Conservation (phyloP, 2,329 filamentous ascomycete genomes). For the Stagonosporopsis vannaccii region DNA sequence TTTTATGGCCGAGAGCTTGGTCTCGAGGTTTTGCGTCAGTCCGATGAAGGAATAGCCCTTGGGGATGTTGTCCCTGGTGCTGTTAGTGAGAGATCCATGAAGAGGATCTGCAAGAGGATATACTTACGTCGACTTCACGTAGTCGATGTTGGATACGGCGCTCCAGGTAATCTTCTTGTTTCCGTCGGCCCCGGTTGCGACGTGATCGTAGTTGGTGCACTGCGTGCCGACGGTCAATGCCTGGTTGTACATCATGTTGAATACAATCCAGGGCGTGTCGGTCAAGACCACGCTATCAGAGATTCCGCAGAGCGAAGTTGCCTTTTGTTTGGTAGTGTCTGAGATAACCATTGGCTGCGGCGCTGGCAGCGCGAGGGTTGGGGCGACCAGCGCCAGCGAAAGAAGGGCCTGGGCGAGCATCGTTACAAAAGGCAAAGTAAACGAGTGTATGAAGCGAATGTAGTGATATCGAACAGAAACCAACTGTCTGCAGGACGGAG, state of each 20-base stretch:
- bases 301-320: constrained; percentile 24
- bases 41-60: constrained; percentile 58
- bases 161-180: constrained; percentile 50
- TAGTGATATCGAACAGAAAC: background rate
- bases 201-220: constrained; percentile 51
- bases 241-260: constrained; percentile 56
- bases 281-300: constrained; percentile 41
- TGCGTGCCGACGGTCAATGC: constrained; percentile 49
- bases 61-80: constrained; percentile 47
- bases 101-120: background rate
- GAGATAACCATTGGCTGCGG: constrained; percentile 25
- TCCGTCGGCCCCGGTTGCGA: constrained; percentile 38
- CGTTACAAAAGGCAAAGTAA: background rate
- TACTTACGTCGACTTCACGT: constrained; percentile 31
- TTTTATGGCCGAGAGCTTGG: constrained; percentile 47
- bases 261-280: constrained; percentile 55
- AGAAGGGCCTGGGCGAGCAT: constrained; percentile 16
- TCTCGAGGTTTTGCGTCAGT: constrained; percentile 54
- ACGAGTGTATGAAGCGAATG: constrained; percentile 5
- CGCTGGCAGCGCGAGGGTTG: constrained; percentile 15
- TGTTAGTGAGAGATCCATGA: background rate
- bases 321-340: constrained; percentile 22
- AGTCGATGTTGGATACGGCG: constrained; percentile 51
- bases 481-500: background rate
- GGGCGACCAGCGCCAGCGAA: constrained; percentile 22